phyloP scores from a whole-genome alignment of 2,329 filamentous ascomycete genomes.

The Paraphoma sp. region DNA sequence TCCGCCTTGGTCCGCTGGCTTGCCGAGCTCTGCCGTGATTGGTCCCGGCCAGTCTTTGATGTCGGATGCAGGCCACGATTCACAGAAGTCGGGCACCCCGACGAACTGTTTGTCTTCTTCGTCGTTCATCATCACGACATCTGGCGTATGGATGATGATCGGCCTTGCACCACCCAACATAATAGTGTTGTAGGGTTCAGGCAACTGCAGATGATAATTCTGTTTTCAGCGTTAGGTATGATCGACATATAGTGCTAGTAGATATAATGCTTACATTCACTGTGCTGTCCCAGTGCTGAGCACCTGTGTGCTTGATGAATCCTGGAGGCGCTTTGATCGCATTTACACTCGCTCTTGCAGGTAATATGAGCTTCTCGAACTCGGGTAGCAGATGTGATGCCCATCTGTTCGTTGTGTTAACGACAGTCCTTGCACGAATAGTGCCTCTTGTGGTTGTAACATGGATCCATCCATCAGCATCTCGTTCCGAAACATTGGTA shows the following conservation, averaged over 20 bases:
- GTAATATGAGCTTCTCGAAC: constrained; percentile 10
- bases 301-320: constrained; percentile 15
- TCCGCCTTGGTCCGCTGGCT: constrained; percentile 7
- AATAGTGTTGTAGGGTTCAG: constrained; percentile 15
- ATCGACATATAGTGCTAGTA: not conserved
- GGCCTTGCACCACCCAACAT: constrained; percentile 16
- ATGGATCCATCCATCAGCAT: constrained; percentile 8
- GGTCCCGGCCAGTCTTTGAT: constrained; percentile 5
- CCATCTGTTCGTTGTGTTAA: constrained; percentile 18
- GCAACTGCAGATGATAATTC: constrained; percentile 17
- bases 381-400: constrained; percentile 16
- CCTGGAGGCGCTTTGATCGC: constrained; percentile 12
- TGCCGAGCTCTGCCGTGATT: constrained; percentile 5
- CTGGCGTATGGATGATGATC: constrained; percentile 9
- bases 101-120: constrained; percentile 9
- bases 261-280: constrained; percentile 9
- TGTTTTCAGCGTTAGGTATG: not conserved
- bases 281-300: constrained; percentile 14
- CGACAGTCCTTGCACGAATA: constrained; percentile 9
- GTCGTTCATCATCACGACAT: constrained; percentile 6
- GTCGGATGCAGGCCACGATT: constrained; percentile 13
- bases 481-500: constrained; percentile 9
- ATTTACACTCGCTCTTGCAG: constrained; percentile 4
- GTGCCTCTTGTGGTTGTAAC: constrained; percentile 7
- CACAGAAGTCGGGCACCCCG: constrained; percentile 10